Percentiles rank a stretch among this genome's conserved stretches.
phyloP scores from a whole-genome alignment of 1,284 basidiomycete species.

The Boletus hoseneyae region DNA sequence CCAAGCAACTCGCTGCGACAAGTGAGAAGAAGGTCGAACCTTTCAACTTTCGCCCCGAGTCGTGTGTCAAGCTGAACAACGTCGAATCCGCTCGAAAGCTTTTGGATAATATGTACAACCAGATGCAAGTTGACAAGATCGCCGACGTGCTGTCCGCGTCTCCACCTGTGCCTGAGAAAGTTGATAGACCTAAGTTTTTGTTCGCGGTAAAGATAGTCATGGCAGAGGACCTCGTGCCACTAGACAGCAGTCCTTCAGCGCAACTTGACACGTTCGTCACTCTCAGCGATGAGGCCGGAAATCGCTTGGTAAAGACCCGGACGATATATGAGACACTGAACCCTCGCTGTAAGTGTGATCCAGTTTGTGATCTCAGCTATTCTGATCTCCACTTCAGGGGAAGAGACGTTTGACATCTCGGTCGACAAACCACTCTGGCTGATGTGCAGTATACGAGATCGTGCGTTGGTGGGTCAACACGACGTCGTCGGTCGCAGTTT shows the following conservation, averaged over 20 bases:
- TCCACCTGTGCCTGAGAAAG: slow-evolving; percentile 70
- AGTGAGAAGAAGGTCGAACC: slow-evolving; percentile 90
- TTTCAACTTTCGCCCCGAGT: slow-evolving; percentile 92
- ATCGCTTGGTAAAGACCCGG: slow-evolving; percentile 89
- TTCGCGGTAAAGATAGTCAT: slow-evolving; percentile 94
- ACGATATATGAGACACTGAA: slow-evolving; percentile 91
- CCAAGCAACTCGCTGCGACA: slow-evolving; percentile 69
- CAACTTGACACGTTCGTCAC: slow-evolving; percentile 91
- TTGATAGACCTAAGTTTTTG: slow-evolving; percentile 66
- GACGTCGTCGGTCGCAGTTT: slow-evolving; percentile 91
- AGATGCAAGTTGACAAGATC: slow-evolving; percentile 89
- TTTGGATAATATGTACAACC: slow-evolving; percentile 91
- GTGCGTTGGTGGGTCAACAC: slow-evolving; percentile 85
- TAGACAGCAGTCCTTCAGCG: slow-evolving; percentile 68
- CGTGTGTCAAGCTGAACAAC: slow-evolving; percentile 98
- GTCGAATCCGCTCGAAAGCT: slow-evolving; percentile 89
- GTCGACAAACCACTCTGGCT: slow-evolving; percentile 91
- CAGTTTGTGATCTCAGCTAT: not conserved
- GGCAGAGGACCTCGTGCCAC: slow-evolving; percentile 77
- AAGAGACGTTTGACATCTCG: slow-evolving; percentile 95
- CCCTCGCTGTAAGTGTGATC: slow-evolving; percentile 73
- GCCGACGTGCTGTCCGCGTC: slow-evolving; percentile 60
- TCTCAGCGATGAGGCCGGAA: slow-evolving; percentile 89
- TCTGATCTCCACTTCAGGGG: slow-evolving; percentile 54
- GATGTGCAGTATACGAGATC: slow-evolving; percentile 92